A percentile compares a stretch with the other conserved stretches of the same genome.
Evolutionary conservation across 345 rosid genomes (phyloP).

Genomic region (Melaleuca quinquenervia): DNA sequence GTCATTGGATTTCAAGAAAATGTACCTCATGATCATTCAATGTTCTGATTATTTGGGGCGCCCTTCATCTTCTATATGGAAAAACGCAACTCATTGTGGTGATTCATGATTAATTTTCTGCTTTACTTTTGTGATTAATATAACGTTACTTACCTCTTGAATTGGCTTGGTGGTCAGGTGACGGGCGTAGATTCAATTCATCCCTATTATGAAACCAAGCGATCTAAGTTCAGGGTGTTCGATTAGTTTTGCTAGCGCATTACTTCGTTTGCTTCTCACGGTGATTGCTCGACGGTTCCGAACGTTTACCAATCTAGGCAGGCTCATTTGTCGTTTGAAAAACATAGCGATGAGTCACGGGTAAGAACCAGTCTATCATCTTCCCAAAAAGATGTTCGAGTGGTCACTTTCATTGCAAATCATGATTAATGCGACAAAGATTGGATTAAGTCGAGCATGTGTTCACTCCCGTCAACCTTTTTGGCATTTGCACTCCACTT

Average conservation of each 20-base stretch:
- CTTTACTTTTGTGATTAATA: background rate
- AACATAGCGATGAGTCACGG: background rate
- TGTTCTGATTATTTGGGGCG: background rate
- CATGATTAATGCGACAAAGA: background rate
- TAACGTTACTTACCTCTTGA: background rate
- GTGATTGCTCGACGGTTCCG: no score
- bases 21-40: background rate
- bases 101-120: background rate
- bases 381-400: background rate
- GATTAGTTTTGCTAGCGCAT: background rate
- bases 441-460: background rate
- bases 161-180: background rate
- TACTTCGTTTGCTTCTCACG: background rate
- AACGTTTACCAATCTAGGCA: background rate
- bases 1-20: background rate
- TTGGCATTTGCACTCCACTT: background rate
- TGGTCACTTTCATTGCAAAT: background rate
- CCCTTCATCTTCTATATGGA: background rate
- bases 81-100: no score
- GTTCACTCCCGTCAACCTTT: background rate
- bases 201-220: background rate
- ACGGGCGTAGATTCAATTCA: background rate
- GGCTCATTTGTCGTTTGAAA: background rate
- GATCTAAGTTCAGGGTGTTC: background rate
- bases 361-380: background rate